Evolutionary conservation across 2,329 filamentous ascomycete species (phyloP).

Genomic region (Magnaporthiopsis incrustans): DNA sequence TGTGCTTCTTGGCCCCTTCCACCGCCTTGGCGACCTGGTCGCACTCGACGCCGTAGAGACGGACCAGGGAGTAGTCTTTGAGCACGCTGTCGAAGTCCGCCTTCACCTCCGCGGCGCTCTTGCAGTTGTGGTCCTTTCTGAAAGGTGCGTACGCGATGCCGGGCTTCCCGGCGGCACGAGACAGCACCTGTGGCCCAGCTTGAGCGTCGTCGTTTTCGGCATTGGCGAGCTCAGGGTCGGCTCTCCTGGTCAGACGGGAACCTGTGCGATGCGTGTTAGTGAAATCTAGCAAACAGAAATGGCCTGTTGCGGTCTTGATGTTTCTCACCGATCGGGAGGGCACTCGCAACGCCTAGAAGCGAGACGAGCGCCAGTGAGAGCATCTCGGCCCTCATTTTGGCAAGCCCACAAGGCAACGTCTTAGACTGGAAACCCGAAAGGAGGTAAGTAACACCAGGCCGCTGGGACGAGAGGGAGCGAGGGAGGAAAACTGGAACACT

Average conservation of each 20-base stretch:
- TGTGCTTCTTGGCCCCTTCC: slow-evolving; percentile 52
- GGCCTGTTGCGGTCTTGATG: not conserved
- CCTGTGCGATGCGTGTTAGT: not conserved
- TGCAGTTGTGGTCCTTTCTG: not conserved
- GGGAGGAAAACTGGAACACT: no score
- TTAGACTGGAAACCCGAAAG: not conserved
- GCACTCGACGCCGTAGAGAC: slow-evolving; percentile 33
- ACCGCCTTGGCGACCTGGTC: slow-evolving; percentile 59
- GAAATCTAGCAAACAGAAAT: no score
- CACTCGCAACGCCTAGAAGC: slow-evolving; percentile 3
- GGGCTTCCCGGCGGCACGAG: not conserved
- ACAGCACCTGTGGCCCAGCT: not conserved
- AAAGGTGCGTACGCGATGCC: slow-evolving; percentile 3
- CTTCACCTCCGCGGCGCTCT: slow-evolving; percentile 28
- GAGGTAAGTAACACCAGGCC: not conserved
- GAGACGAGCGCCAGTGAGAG: slow-evolving; percentile 3
- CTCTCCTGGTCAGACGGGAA: not conserved
- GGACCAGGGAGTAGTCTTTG: slow-evolving; percentile 2
- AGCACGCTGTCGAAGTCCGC: slow-evolving; percentile 26
- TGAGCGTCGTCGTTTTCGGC: not conserved
- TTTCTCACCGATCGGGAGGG: not conserved
- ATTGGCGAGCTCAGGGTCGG: not conserved
- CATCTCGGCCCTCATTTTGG: slow-evolving; percentile 3
- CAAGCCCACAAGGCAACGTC: not conserved
- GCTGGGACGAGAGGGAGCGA: no score